Percentiles rank a stretch among this genome's conserved stretches.
These are phyloP conservation scores for Gentiana straminea DNA, from an alignment of 257 asterid species.

Conservation along the genomic window DNA sequence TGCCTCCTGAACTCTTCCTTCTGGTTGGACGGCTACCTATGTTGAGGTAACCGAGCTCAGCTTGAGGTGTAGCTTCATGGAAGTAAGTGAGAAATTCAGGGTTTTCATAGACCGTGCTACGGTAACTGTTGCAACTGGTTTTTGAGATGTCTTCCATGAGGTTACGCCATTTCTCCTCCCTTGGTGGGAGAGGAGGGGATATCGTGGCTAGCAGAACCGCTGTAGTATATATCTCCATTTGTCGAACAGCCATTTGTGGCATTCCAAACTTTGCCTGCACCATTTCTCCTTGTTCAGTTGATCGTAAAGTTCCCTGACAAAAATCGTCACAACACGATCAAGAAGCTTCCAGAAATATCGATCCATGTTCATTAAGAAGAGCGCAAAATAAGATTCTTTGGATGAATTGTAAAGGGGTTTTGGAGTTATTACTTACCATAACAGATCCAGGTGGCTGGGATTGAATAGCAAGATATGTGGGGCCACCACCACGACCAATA, in stretches of 20 bases:
- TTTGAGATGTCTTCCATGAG: conserved; percentile 88
- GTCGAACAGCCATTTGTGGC: conserved; percentile 90
- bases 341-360: too few relatives aligned
- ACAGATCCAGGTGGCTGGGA: conserved; percentile 99
- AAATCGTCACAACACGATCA: neutral
- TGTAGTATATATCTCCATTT: conserved; percentile 87
- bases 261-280: conserved; percentile 96
- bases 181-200: conserved; percentile 71
- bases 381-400: neutral
- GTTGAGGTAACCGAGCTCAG: conserved; percentile 86
- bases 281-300: conserved; percentile 99
- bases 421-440: conserved; percentile 45
- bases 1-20: conserved; percentile 59
- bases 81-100: conserved; percentile 80
- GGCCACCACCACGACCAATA: conserved; percentile 99
- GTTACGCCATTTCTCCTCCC: conserved; percentile 80
- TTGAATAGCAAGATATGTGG: conserved; percentile 88
- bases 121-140: conserved; percentile 54
- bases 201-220: conserved; percentile 91
- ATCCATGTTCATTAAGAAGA: too few relatives aligned
- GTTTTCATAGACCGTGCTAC: conserved; percentile 77
- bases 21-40: conserved; percentile 95
- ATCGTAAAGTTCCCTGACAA: conserved; percentile 74
- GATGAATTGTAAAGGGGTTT: conserved; percentile 5
- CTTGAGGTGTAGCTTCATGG: conserved; percentile 95